Percentiles rank a stretch among this genome's conserved stretches.
These are phyloP conservation scores for Monosporascus cannonballus DNA, from an alignment of 2,329 filamentous ascomycete species.

Conservation along the genomic window DNA sequence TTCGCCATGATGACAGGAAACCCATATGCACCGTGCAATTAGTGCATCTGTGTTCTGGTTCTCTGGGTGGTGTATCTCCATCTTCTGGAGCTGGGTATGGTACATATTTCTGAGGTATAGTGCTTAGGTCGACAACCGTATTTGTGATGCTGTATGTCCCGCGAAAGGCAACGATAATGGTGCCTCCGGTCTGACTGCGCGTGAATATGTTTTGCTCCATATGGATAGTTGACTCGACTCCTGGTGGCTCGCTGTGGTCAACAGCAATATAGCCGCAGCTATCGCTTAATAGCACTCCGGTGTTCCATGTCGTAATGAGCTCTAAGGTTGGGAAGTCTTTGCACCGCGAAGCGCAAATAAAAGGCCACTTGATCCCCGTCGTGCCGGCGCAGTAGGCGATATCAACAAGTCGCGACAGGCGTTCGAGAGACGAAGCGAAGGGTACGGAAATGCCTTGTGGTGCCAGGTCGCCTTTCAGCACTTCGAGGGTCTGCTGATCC, in stretches of 20 bases:
- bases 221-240: constrained; percentile 3
- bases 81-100: constrained; percentile 66
- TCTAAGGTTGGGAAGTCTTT: constrained; percentile 74
- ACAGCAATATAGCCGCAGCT: constrained; percentile 91
- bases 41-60: constrained; percentile 53
- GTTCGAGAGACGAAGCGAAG: constrained; percentile 78
- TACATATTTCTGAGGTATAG: constrained; percentile 81
- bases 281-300: constrained; percentile 77
- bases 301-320: constrained; percentile 83
- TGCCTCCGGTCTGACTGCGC: constrained; percentile 17
- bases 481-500: constrained; percentile 5
- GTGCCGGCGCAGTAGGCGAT: constrained; percentile 90
- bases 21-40: constrained; percentile 93
- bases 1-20: constrained; percentile 79
- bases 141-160: constrained; percentile 94
- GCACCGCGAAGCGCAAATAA: constrained; percentile 79
- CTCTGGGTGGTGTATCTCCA: constrained; percentile 26
- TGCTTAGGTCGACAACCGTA: constrained; percentile 83
- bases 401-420: constrained; percentile 85
- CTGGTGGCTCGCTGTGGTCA: constrained; percentile 52
- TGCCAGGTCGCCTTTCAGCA: constrained; percentile 4
- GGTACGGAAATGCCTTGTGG: constrained; percentile 43
- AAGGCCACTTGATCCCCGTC: constrained; percentile 76
- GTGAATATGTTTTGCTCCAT: constrained; percentile 4
- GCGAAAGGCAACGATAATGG: constrained; percentile 81